Percentiles rank a stretch among this genome's conserved stretches.
phyloP scores from a whole-genome alignment of 2,329 filamentous ascomycete species.

The Seiridium unicorne region DNA sequence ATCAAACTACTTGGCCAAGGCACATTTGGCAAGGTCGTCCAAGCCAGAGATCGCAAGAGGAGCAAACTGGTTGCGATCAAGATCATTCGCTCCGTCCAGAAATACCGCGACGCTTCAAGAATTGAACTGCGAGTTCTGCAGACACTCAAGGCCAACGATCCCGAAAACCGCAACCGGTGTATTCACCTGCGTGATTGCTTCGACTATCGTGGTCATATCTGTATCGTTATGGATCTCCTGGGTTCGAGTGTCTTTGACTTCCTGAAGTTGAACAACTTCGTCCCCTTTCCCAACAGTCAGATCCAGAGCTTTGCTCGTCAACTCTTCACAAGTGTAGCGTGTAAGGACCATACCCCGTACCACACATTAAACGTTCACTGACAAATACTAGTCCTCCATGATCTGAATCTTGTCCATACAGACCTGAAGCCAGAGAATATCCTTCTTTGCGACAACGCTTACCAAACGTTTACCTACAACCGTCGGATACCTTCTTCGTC shows the following conservation, averaged over 20 bases:
- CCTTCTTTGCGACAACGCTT: conserved; percentile 61
- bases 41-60: conserved; percentile 77
- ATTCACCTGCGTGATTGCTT: conserved; percentile 97
- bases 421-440: conserved; percentile 72
- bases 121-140: conserved; percentile 93
- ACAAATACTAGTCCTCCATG: conserved; percentile 72
- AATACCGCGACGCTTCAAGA: conserved; percentile 92
- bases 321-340: conserved; percentile 96
- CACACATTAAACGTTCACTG: conserved; percentile 13
- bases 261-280: conserved; percentile 90
- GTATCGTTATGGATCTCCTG: conserved; percentile 73
- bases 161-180: conserved; percentile 89
- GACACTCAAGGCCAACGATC: conserved; percentile 88
- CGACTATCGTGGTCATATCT: conserved; percentile 96
- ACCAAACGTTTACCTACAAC: conserved; percentile 71
- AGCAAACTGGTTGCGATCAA: conserved; percentile 88
- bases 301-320: conserved; percentile 97
- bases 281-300: conserved; percentile 96
- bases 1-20: conserved; percentile 89
- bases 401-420: conserved; percentile 95
- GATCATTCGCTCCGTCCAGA: conserved; percentile 96
- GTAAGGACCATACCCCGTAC: conserved; percentile 53
- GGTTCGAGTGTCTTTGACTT: conserved; percentile 99
- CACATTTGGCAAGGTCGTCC: conserved; percentile 97
- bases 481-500: conserved; percentile 68